phyloP scores from a whole-genome alignment of 1,284 basidiomycete genomes.

The Rhodotorula mucilaginosa region DNA sequence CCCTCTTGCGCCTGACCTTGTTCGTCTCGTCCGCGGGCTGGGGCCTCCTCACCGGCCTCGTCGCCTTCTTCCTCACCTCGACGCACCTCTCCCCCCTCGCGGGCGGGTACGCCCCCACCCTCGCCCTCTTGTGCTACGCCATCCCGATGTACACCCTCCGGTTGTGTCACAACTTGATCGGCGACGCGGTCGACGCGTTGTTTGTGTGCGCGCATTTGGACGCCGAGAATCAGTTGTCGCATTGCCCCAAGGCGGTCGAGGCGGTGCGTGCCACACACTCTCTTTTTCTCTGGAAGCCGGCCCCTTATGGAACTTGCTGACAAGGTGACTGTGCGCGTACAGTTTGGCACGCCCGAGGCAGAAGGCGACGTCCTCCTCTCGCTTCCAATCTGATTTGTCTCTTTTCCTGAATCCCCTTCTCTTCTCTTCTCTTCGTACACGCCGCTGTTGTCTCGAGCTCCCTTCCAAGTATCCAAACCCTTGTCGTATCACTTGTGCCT shows the following conservation, averaged over 20 bases:
- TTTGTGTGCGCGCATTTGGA: constrained; percentile 26
- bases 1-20: constrained; percentile 64
- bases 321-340: neutral
- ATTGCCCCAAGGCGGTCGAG: constrained; percentile 31
- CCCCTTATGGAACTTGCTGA: neutral
- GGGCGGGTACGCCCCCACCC: constrained; percentile 10
- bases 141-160: constrained; percentile 34
- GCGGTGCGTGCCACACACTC: too few relatives aligned
- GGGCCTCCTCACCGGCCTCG: constrained; percentile 53
- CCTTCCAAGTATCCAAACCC: neutral
- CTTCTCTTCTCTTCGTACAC: too few relatives aligned
- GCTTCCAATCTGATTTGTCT: too few relatives aligned
- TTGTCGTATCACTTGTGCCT: neutral
- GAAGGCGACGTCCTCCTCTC: neutral
- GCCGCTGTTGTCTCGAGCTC: too few relatives aligned
- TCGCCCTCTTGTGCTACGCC: constrained; percentile 28
- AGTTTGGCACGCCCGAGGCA: constrained; percentile 7
- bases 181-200: constrained; percentile 32
- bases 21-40: constrained; percentile 71
- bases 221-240: constrained; percentile 24
- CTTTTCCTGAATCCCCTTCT: too few relatives aligned
- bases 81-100: constrained; percentile 3
- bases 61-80: constrained; percentile 47
- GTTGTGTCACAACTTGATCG: constrained; percentile 22
- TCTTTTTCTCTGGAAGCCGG: too few relatives aligned